Evolutionary conservation across 1,284 basidiomycete species (phyloP).

Genomic region (Cutaneotrichosporon curvatum): DNA sequence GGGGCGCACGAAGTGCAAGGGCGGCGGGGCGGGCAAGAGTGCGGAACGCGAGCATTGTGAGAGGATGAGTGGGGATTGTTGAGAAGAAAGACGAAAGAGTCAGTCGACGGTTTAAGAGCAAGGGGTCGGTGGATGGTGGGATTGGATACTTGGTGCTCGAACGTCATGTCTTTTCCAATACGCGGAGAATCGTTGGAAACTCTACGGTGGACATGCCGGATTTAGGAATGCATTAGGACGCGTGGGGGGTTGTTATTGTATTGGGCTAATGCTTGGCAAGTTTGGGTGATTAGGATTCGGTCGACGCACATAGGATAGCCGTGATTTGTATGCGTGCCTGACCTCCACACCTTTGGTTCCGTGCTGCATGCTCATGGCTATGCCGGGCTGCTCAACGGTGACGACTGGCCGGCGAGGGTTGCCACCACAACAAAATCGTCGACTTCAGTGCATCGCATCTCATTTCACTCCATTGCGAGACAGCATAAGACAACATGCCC

Average conservation of each 20-base stretch:
- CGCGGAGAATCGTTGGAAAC: neutral
- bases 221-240: too few species aligned
- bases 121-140: neutral
- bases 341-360: too few species aligned
- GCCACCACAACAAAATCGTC: neutral
- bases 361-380: too few species aligned
- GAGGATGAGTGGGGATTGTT: neutral
- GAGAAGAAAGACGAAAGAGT: neutral
- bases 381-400: too few species aligned
- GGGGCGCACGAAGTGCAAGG: constrained; percentile 14
- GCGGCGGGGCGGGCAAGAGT: constrained; percentile 17
- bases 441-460: neutral
- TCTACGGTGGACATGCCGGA: too few species aligned
- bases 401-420: too few species aligned
- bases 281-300: too few species aligned
- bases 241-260: too few species aligned
- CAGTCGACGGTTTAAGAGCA: too few species aligned
- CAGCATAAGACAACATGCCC: neutral
- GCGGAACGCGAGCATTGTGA: constrained; percentile 22
- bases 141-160: neutral
- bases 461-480: neutral
- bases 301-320: too few species aligned
- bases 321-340: too few species aligned
- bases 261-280: too few species aligned
- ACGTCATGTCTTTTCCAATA: constrained; percentile 5